Evolutionary conservation across 1,139 yeast genomes (phyloP).

Genomic region (Debaryomyces psychrophilus): DNA sequence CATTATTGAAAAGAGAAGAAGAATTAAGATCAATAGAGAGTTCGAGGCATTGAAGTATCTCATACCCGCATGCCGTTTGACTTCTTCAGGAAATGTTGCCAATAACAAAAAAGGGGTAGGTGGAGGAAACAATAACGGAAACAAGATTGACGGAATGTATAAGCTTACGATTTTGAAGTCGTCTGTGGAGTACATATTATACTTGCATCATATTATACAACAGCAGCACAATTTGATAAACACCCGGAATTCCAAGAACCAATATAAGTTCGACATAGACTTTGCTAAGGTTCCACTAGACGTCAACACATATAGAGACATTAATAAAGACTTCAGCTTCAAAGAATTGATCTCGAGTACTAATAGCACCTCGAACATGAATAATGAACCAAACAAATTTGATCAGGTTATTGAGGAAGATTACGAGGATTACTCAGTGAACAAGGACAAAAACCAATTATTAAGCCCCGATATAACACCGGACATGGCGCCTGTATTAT

Average conservation of each 20-base stretch:
- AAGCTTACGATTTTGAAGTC: slow-evolving; percentile 79
- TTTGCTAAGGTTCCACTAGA: slow-evolving; percentile 58
- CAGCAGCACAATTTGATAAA: slow-evolving; percentile 45
- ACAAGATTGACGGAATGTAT: slow-evolving; percentile 68
- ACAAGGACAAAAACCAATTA: slow-evolving; percentile 22
- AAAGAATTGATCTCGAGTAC: slow-evolving; percentile 29
- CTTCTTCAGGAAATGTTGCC: slow-evolving; percentile 22
- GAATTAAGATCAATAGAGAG: slow-evolving; percentile 79
- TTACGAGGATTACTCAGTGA: slow-evolving; percentile 15
- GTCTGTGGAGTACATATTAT: slow-evolving; percentile 76
- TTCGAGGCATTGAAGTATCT: slow-evolving; percentile 78
- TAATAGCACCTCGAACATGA: neutral
- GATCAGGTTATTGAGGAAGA: slow-evolving; percentile 17
- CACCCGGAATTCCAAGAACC: slow-evolving; percentile 19
- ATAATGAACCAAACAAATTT: neutral
- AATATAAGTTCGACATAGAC: slow-evolving; percentile 40
- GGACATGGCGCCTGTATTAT: slow-evolving; percentile 42
- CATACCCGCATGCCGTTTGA: slow-evolving; percentile 73
- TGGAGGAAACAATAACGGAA: slow-evolving; percentile 26
- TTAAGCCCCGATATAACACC: slow-evolving; percentile 51
- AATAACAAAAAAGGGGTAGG: slow-evolving; percentile 6
- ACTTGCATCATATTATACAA: slow-evolving; percentile 61
- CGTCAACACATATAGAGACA: slow-evolving; percentile 60
- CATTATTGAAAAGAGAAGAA: slow-evolving; percentile 76
- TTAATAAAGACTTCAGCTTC: slow-evolving; percentile 59